Evolutionary conservation across 2,329 filamentous ascomycete species (phyloP).

Genomic region (Alternaria panax): DNA sequence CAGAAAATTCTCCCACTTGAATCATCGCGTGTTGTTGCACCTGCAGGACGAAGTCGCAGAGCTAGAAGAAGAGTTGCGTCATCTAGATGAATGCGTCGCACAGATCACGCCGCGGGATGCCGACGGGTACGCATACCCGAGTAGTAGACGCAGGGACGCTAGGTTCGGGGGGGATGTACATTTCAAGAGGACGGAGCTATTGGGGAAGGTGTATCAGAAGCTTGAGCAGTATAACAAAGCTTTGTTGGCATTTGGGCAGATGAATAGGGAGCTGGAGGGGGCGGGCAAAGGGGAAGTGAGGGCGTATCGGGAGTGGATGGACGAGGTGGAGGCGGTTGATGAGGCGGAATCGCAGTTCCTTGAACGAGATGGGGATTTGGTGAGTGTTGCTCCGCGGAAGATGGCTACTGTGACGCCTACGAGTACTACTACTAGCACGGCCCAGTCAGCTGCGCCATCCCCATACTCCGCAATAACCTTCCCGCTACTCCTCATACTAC

Average conservation of each 20-base stretch:
- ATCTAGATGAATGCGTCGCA: slow-evolving; percentile 68
- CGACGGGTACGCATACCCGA: slow-evolving; percentile 54
- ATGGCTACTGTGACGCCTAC: background rate
- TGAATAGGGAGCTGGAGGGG: slow-evolving; percentile 59
- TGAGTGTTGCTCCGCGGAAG: slow-evolving; percentile 48
- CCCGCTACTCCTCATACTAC: slow-evolving; percentile 50
- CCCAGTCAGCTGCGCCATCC: slow-evolving; percentile 26
- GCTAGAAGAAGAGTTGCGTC: slow-evolving; percentile 78
- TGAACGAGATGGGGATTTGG: slow-evolving; percentile 62
- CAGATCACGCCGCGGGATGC: slow-evolving; percentile 44
- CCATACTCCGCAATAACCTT: slow-evolving; percentile 46
- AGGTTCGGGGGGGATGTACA: slow-evolving; percentile 65
- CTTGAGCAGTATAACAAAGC: slow-evolving; percentile 71
- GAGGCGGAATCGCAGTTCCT: slow-evolving; percentile 68
- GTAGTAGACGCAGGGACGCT: slow-evolving; percentile 66
- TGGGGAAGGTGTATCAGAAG: slow-evolving; percentile 71
- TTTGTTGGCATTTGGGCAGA: slow-evolving; percentile 64
- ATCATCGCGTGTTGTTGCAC: slow-evolving; percentile 81
- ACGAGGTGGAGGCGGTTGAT: slow-evolving; percentile 62
- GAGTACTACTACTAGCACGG: slow-evolving; percentile 10
- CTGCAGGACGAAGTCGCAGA: slow-evolving; percentile 85
- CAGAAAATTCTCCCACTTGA: slow-evolving; percentile 80
- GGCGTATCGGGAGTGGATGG: slow-evolving; percentile 65
- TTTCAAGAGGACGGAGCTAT: slow-evolving; percentile 66
- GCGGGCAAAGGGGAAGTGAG: slow-evolving; percentile 62